Conservation (phyloP, 2,329 filamentous ascomycete species). For the Scleromitrula shiraiana region DNA sequence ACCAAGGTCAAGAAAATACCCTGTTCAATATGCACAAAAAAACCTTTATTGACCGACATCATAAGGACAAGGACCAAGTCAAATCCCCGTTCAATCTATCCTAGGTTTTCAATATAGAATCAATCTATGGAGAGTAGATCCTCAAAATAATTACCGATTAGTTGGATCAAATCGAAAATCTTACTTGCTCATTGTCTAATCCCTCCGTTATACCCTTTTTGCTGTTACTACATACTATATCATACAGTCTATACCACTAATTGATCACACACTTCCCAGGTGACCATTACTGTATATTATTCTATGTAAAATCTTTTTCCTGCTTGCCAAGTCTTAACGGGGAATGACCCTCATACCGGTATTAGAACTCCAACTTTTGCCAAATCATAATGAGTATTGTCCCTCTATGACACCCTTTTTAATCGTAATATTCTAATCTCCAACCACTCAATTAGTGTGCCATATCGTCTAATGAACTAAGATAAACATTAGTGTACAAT, state of each 20-base stretch:
- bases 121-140: slow-evolving; percentile 7
- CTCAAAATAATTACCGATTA: slow-evolving; percentile 8
- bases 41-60: background rate
- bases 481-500: slow-evolving; percentile 3
- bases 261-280: too few species aligned
- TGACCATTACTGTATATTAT: too few species aligned
- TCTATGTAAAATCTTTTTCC: too few species aligned
- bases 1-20: slow-evolving; percentile 4
- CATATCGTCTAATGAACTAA: background rate
- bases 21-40: slow-evolving; percentile 5
- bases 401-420: slow-evolving; percentile 4
- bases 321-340: too few species aligned
- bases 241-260: too few species aligned
- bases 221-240: too few species aligned
- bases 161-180: slow-evolving; percentile 2
- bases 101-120: slow-evolving; percentile 7
- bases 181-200: too few species aligned
- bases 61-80: background rate
- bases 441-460: background rate
- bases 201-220: too few species aligned
- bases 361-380: background rate
- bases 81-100: slow-evolving; percentile 2
- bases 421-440: background rate
- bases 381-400: slow-evolving; percentile 2
- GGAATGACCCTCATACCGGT: slow-evolving; percentile 2